Percentiles rank a stretch among this genome's conserved stretches.
These are phyloP conservation scores for Aspergillus wentii DNA, from an alignment of 495 filamentous ascomycete genomes.

Conservation along the genomic window DNA sequence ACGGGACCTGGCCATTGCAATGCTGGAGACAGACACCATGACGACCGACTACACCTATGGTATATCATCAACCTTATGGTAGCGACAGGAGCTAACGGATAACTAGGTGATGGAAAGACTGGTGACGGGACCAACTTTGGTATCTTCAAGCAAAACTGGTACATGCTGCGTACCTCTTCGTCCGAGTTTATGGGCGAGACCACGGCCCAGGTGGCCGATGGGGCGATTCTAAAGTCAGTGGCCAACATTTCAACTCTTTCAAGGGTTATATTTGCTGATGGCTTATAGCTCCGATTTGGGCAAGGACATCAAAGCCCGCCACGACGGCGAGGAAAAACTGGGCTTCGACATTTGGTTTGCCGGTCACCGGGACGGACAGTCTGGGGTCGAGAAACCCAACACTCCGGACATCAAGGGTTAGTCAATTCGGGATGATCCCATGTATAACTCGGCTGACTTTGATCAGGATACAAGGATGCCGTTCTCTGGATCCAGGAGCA, in stretches of 20 bases:
- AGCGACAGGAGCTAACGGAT: background rate
- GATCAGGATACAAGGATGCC: conserved; percentile 18
- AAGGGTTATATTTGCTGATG: background rate
- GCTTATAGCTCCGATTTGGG: conserved; percentile 12
- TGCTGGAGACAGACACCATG: conserved; percentile 39
- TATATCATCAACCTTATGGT: too few relatives aligned
- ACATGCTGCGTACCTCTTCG: conserved; percentile 26
- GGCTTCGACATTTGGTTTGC: conserved; percentile 23
- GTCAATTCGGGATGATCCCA: background rate
- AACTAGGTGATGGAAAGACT: conserved; percentile 25
- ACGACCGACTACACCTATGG: conserved; percentile 29
- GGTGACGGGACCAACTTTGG: conserved; percentile 27
- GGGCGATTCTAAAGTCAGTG: conserved; percentile 23
- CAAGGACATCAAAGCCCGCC: conserved; percentile 22
- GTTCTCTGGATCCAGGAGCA: conserved; percentile 24
- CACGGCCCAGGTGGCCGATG: conserved; percentile 13
- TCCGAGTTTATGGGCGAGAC: conserved; percentile 19
- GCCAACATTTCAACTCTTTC: background rate
- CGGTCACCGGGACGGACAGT: conserved; percentile 22
- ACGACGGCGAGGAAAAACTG: conserved; percentile 19
- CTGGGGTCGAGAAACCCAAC: conserved; percentile 17
- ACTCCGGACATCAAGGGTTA: conserved; percentile 19
- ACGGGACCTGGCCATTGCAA: conserved; percentile 36
- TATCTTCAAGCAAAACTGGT: conserved; percentile 38
- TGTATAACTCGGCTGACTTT: background rate